These are phyloP conservation scores for Mortierella antarctica DNA, from an alignment of 192 early-diverging fungal genomes.

Conservation along the genomic window DNA sequence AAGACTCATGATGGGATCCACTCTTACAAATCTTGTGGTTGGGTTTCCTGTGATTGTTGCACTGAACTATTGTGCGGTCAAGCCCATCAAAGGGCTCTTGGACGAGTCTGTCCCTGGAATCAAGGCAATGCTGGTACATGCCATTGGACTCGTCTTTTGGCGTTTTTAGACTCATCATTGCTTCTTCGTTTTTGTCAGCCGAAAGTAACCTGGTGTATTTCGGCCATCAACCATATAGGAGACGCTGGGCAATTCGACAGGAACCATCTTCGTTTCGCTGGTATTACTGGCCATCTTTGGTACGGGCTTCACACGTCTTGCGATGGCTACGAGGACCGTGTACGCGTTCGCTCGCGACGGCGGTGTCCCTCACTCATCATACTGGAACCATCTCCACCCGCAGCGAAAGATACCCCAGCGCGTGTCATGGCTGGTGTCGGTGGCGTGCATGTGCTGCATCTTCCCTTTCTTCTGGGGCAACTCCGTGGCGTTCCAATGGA, in stretches of 20 bases:
- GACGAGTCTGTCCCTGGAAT: conserved; percentile 28
- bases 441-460: conserved; percentile 29
- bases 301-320: conserved; percentile 28
- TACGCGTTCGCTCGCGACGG: conserved; percentile 38
- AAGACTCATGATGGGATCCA: conserved; percentile 13
- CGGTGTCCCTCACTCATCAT: conserved; percentile 34
- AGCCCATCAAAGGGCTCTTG: conserved; percentile 44
- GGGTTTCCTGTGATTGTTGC: conserved; percentile 27
- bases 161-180: background rate
- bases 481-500: conserved; percentile 43
- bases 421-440: conserved; percentile 33
- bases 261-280: conserved; percentile 11
- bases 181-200: background rate
- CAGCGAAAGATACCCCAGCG: conserved; percentile 32
- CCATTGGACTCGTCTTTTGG: background rate
- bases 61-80: conserved; percentile 26
- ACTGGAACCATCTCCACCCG: conserved; percentile 43
- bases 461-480: conserved; percentile 52
- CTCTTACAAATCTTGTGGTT: background rate
- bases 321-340: conserved; percentile 17
- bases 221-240: background rate
- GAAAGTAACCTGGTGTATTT: background rate
- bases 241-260: conserved; percentile 8
- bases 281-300: conserved; percentile 23
- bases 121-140: conserved; percentile 15